Percentiles rank a stretch among this genome's conserved stretches.
These are phyloP conservation scores for Blastomyces parvus DNA, from an alignment of 2,329 filamentous ascomycete genomes.

Conservation along the genomic window DNA sequence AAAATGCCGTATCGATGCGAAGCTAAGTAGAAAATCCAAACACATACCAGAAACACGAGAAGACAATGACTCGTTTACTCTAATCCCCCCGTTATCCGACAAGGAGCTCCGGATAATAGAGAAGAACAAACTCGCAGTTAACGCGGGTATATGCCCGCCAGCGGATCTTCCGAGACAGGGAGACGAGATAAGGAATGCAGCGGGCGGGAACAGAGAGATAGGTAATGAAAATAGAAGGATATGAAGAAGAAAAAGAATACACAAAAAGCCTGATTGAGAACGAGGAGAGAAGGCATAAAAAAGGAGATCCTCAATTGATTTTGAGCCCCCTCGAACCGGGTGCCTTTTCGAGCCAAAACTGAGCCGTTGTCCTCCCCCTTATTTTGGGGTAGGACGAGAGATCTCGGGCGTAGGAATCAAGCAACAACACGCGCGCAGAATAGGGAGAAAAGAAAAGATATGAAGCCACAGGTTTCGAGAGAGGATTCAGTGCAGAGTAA, in stretches of 20 bases:
- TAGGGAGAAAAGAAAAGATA: not conserved
- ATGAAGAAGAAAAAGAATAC: conserved; percentile 1
- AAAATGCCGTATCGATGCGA: not conserved
- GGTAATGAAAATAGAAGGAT: not conserved
- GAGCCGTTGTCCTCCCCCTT: not conserved
- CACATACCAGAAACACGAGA: not conserved
- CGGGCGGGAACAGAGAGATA: not conserved
- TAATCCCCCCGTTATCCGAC: not conserved
- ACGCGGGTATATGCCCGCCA: not conserved
- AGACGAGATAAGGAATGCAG: not conserved
- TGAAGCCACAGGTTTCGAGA: not conserved
- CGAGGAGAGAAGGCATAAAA: not conserved
- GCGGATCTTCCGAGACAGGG: not conserved
- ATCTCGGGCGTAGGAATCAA: not conserved
- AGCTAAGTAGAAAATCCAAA: not conserved
- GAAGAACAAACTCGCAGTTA: not conserved
- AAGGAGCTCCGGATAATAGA: not conserved
- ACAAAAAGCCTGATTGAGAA: not conserved
- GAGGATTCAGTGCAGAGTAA: not conserved
- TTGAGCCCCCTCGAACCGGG: not conserved
- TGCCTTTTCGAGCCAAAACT: not conserved
- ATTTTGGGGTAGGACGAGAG: not conserved
- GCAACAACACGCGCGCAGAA: not conserved
- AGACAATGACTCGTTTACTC: not conserved
- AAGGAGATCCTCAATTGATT: not conserved